phyloP scores from a whole-genome alignment of 2,329 filamentous ascomycete genomes.

The Penicillium sp. region DNA sequence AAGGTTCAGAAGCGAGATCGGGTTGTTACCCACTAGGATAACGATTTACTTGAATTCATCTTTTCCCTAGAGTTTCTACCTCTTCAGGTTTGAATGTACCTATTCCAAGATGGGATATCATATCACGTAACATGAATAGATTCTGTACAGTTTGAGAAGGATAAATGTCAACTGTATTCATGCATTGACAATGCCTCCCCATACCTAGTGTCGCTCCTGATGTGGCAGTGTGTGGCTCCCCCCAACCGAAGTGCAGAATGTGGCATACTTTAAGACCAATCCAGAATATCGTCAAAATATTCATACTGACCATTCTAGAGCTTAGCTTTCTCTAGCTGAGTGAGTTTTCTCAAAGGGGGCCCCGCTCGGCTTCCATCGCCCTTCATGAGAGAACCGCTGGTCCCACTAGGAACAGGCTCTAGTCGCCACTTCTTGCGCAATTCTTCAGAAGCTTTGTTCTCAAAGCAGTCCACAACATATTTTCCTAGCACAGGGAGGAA shows the following conservation, averaged over 20 bases:
- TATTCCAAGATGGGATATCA: no score
- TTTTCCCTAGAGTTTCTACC: neutral
- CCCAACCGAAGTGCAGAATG: neutral
- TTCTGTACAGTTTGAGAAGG: no score
- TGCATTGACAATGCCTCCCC: neutral
- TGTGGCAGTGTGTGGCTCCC: neutral
- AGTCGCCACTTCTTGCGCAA: conserved; percentile 60
- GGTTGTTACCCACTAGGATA: neutral
- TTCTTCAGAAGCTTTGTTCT: conserved; percentile 44
- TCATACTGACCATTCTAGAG: conserved; percentile 7
- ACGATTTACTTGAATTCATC: neutral
- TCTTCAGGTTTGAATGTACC: no score
- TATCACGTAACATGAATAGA: no score
- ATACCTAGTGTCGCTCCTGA: neutral
- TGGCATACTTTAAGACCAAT: neutral
- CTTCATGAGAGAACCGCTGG: conserved; percentile 11
- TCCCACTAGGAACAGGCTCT: neutral
- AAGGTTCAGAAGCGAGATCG: conserved; percentile 2
- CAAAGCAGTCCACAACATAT: conserved; percentile 58
- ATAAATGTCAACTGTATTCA: neutral
- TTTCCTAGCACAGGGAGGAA: conserved; percentile 66
- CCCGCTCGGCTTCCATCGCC: conserved; percentile 31
- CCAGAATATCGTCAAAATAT: neutral
- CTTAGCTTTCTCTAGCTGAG: conserved; percentile 23
- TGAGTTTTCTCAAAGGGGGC: conserved; percentile 24